These are phyloP conservation scores for Ceratocystis lukuohia DNA, from an alignment of 2,329 filamentous ascomycete genomes.

Conservation along the genomic window DNA sequence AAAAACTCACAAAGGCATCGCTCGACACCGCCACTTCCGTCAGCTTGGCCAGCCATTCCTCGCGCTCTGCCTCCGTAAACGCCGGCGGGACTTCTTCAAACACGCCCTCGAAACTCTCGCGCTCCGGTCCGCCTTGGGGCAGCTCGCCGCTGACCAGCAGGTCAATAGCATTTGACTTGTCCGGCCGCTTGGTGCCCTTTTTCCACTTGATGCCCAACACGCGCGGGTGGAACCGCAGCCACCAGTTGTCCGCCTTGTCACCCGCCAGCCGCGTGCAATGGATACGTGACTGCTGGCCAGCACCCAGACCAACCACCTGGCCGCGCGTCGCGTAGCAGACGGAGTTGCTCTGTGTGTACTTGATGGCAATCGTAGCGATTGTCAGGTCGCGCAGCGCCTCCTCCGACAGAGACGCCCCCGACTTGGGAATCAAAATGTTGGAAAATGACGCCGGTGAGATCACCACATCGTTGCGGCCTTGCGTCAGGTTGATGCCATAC, in stretches of 20 bases:
- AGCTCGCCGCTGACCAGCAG: constrained; percentile 84
- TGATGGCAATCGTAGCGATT: constrained; percentile 90
- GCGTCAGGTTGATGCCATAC: constrained; percentile 76
- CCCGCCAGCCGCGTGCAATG: constrained; percentile 96
- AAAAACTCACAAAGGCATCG: constrained; percentile 73
- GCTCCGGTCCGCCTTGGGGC: constrained; percentile 70
- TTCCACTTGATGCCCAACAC: constrained; percentile 88
- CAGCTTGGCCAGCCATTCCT: constrained; percentile 73
- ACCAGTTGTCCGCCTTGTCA: constrained; percentile 99
- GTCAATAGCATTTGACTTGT: constrained; percentile 98
- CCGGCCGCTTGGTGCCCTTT: constrained; percentile 88
- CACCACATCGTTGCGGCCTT: constrained; percentile 83
- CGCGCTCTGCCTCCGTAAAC: constrained; percentile 74
- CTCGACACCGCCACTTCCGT: constrained; percentile 74
- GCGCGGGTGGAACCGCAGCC: constrained; percentile 92
- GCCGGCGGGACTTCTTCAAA: constrained; percentile 78
- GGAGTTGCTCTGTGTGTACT: constrained; percentile 98
- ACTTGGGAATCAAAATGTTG: constrained; percentile 76
- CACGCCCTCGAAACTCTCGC: constrained; percentile 70
- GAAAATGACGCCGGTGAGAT: constrained; percentile 78
- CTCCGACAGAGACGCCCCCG: constrained; percentile 57
- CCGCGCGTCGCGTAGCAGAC: constrained; percentile 94
- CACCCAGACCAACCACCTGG: constrained; percentile 85
- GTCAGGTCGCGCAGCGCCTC: constrained; percentile 78
- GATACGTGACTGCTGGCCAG: constrained; percentile 93